phyloP scores from a whole-genome alignment of 2,329 filamentous ascomycete species.

The Diaporthe citrichinensis region DNA sequence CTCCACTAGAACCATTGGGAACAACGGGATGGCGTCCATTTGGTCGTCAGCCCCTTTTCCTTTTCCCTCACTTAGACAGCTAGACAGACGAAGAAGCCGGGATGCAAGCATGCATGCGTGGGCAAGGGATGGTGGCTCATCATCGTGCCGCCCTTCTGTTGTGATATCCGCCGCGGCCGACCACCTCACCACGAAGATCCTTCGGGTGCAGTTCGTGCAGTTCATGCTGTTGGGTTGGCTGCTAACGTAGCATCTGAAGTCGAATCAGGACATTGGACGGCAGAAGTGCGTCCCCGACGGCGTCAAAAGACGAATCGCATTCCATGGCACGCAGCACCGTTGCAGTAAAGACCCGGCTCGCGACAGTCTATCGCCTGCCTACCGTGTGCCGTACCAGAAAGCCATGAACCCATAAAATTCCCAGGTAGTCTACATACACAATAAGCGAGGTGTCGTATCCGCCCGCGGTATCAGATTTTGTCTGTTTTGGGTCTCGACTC shows the following conservation, averaged over 20 bases:
- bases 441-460: conserved; percentile 32
- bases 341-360: conserved; percentile 1
- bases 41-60: conserved; percentile 13
- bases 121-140: not conserved
- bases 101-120: conserved; percentile 4
- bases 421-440: not conserved
- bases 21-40: conserved; percentile 16
- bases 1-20: conserved; percentile 23
- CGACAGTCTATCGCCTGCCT: conserved; percentile 9
- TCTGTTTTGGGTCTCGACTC: conserved; percentile 17
- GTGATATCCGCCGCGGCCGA: conserved; percentile 16
- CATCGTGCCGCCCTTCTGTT: not conserved
- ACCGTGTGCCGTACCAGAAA: conserved; percentile 14
- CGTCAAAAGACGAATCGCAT: conserved; percentile 29
- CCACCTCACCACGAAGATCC: not conserved
- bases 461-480: conserved; percentile 26
- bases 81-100: conserved; percentile 7
- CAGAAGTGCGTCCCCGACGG: conserved; percentile 18
- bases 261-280: conserved; percentile 16
- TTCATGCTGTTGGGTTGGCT: not conserved
- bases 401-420: not conserved
- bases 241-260: conserved; percentile 4
- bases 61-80: not conserved
- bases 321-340: not conserved
- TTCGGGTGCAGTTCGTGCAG: not conserved